phyloP scores from a whole-genome alignment of 1,284 basidiomycete genomes.

The Mycosarcoma mackinlayi region DNA sequence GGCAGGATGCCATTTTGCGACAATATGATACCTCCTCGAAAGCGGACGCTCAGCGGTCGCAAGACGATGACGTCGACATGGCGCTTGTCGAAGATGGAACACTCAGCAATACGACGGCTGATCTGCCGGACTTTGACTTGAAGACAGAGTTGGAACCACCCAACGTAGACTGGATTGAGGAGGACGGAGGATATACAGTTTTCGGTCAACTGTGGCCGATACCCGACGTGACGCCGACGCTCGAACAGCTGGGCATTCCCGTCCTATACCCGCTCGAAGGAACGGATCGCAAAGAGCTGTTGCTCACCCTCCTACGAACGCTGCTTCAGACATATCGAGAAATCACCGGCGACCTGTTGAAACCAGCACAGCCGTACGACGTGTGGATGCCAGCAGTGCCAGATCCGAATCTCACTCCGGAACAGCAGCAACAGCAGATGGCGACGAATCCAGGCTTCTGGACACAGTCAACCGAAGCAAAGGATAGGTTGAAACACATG shows the following conservation, averaged over 20 bases:
- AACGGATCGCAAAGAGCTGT: slow-evolving; percentile 39
- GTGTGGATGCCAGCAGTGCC: slow-evolving; percentile 49
- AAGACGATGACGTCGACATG: slow-evolving; percentile 19
- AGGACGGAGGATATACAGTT: slow-evolving; percentile 63
- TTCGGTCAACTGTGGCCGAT: slow-evolving; percentile 66
- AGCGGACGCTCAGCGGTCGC: not conserved
- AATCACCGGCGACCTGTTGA: slow-evolving; percentile 53
- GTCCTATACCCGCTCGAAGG: slow-evolving; percentile 47
- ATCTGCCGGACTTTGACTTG: slow-evolving; percentile 55
- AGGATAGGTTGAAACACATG: slow-evolving; percentile 60
- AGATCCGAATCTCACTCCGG: slow-evolving; percentile 28
- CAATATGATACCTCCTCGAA: not conserved
- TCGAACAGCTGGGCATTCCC: slow-evolving; percentile 58
- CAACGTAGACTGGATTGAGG: slow-evolving; percentile 63
- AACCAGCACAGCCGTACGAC: slow-evolving; percentile 60
- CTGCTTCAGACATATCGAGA: slow-evolving; percentile 63
- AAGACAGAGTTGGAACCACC: slow-evolving; percentile 51
- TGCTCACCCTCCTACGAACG: slow-evolving; percentile 64
- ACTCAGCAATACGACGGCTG: not conserved
- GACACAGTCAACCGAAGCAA: slow-evolving; percentile 50
- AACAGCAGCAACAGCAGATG: slow-evolving; percentile 39
- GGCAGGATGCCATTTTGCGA: slow-evolving; percentile 32
- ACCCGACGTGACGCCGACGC: slow-evolving; percentile 54
- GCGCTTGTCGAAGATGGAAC: not conserved
- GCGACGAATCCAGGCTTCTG: slow-evolving; percentile 42